A percentile compares a stretch with the other conserved stretches of the same genome.
phyloP scores from a whole-genome alignment of 805 yeast species.

The Nakazawaea anatomiae region DNA sequence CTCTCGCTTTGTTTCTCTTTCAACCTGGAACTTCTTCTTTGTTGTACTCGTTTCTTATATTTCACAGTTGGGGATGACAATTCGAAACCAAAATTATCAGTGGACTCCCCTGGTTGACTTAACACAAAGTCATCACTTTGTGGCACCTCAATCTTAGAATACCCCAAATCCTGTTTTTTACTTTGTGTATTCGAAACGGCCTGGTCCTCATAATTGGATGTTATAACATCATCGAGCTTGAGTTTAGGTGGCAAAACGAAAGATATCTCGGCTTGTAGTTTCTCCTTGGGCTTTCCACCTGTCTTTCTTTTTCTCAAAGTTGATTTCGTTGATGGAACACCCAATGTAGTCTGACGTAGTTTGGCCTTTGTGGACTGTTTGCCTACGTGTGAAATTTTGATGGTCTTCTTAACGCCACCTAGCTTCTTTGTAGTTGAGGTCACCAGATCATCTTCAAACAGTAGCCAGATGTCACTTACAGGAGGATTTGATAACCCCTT shows the following conservation, averaged over 20 bases:
- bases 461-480: slow-evolving; percentile 2
- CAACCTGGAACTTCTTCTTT: neutral
- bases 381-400: neutral
- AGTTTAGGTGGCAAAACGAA: neutral
- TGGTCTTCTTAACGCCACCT: neutral
- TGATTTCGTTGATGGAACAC: slow-evolving; percentile 3
- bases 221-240: no score
- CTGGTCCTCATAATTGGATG: neutral
- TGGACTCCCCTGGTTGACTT: no score
- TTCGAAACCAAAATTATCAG: neutral
- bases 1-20: neutral
- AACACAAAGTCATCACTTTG: no score
- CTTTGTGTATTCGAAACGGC: neutral
- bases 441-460: neutral
- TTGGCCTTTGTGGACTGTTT: neutral
- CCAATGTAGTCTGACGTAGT: slow-evolving; percentile 1
- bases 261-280: neutral
- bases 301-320: slow-evolving; percentile 1
- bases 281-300: neutral
- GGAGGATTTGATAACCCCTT: neutral
- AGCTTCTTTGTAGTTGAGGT: neutral
- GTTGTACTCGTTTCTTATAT: neutral
- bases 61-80: neutral
- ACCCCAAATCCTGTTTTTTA: no score
- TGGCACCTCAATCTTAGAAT: no score